Evolutionary conservation across 257 asterid species (phyloP).

Genomic region (Penstemon newberryi): DNA sequence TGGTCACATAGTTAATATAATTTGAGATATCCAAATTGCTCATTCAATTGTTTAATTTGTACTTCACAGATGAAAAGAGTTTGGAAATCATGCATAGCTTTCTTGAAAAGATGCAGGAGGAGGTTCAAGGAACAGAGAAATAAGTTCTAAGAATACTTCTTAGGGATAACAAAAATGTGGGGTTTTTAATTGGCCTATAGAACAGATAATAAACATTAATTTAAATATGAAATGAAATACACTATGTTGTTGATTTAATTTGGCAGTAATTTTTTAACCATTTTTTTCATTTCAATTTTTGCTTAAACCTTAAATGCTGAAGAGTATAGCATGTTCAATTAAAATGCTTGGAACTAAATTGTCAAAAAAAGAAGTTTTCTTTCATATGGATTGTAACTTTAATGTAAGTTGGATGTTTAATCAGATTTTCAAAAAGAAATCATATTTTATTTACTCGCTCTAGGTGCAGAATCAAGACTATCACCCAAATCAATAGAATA

Average conservation of each 20-base stretch:
- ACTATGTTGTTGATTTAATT: background rate
- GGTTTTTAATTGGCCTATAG: background rate
- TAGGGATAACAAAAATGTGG: constrained; percentile 6
- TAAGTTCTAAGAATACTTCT: constrained; percentile 18
- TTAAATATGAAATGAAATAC: background rate
- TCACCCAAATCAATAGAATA: too few species aligned
- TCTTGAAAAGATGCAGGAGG: constrained; percentile 54
- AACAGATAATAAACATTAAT: constrained; percentile 6
- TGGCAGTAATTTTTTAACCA: background rate
- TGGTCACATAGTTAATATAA: background rate
- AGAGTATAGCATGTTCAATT: too few species aligned
- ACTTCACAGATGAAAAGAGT: constrained; percentile 49
- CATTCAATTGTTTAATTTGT: background rate
- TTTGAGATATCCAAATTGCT: background rate
- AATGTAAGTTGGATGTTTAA: too few species aligned
- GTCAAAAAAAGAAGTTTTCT: too few species aligned
- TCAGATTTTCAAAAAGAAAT: too few species aligned
- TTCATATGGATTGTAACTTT: too few species aligned
- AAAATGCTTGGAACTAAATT: too few species aligned
- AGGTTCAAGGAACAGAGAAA: constrained; percentile 28
- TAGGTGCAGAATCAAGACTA: too few species aligned
- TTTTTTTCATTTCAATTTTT: background rate
- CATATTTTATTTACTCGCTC: too few species aligned
- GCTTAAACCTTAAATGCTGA: too few species aligned
- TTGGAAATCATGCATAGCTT: constrained; percentile 56